Evolutionary conservation across 1,139 yeast species (phyloP).

Genomic region (Debaryomyces sp.): DNA sequence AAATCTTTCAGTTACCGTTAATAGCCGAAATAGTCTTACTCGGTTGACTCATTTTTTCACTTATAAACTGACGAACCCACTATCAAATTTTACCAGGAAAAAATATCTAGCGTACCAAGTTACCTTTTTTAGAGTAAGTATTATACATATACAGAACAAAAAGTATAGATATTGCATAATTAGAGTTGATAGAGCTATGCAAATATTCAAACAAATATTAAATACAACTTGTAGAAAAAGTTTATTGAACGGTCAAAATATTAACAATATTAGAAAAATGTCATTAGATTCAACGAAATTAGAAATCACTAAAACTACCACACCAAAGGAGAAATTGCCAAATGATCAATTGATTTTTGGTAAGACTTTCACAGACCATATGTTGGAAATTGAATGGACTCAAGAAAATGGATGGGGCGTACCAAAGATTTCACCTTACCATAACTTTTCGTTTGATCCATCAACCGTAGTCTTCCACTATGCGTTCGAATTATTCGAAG

Average conservation of each 20-base stretch:
- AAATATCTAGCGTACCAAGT: background rate
- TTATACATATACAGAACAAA: constrained; percentile 3
- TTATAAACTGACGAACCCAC: constrained; percentile 4
- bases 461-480: constrained; percentile 90
- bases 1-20: constrained; percentile 4
- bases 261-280: constrained; percentile 9
- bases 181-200: constrained; percentile 6
- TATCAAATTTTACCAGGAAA: background rate
- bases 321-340: constrained; percentile 69
- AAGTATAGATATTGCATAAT: constrained; percentile 3
- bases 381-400: constrained; percentile 87
- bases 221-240: background rate
- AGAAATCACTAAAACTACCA: constrained; percentile 53
- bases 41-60: constrained; percentile 10
- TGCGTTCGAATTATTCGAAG: constrained; percentile 94
- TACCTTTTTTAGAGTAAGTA: constrained; percentile 2
- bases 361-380: constrained; percentile 84
- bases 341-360: constrained; percentile 85
- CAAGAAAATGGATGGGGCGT: constrained; percentile 77
- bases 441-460: constrained; percentile 75
- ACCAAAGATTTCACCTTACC: constrained; percentile 87
- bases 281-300: constrained; percentile 71
- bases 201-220: constrained; percentile 2
- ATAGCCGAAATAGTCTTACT: constrained; percentile 7
- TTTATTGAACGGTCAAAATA: background rate